These are phyloP conservation scores for Iberis amara DNA, from an alignment of 441 rosid species.

Conservation along the genomic window DNA sequence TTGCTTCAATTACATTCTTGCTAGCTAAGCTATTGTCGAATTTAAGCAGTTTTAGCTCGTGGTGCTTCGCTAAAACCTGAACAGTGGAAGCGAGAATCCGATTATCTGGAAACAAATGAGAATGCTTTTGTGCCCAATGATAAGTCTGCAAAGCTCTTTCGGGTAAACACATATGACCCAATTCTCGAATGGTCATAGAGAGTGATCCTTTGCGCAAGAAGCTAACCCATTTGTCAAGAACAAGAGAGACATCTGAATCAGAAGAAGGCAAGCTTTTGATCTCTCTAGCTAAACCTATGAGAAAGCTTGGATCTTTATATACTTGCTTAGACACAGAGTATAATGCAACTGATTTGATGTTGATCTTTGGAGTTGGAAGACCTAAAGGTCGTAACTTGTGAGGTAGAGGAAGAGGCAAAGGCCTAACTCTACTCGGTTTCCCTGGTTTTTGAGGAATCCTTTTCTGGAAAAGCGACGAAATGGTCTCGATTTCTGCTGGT, in stretches of 20 bases:
- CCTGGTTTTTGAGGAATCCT: slow-evolving; percentile 80
- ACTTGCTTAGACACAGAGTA: slow-evolving; percentile 38
- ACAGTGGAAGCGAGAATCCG: slow-evolving; percentile 56
- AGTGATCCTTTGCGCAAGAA: slow-evolving; percentile 75
- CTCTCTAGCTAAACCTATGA: slow-evolving; percentile 62
- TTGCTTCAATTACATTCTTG: slow-evolving; percentile 70
- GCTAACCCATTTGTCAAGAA: slow-evolving; percentile 46
- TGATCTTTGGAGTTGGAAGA: slow-evolving; percentile 56
- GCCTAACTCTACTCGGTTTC: slow-evolving; percentile 50
- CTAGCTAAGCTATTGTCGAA: slow-evolving; percentile 50
- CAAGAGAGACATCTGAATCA: slow-evolving; percentile 46
- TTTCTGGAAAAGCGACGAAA: slow-evolving; percentile 69
- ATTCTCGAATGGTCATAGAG: slow-evolving; percentile 57
- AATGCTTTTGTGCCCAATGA: slow-evolving; percentile 72
- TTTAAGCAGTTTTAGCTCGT: slow-evolving; percentile 55
- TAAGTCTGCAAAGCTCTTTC: slow-evolving; percentile 67
- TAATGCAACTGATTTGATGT: slow-evolving; percentile 23
- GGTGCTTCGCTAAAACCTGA: slow-evolving; percentile 65
- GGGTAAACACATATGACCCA: slow-evolving; percentile 72
- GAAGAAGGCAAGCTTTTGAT: slow-evolving; percentile 43
- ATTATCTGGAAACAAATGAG: slow-evolving; percentile 67
- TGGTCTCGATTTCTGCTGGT: slow-evolving; percentile 60
- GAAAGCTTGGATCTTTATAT: slow-evolving; percentile 55
- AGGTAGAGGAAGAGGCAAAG: slow-evolving; percentile 78
- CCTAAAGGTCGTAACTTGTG: slow-evolving; percentile 62